phyloP scores from a whole-genome alignment of 1,139 yeast genomes.

The Lodderomyces elongisporus region DNA sequence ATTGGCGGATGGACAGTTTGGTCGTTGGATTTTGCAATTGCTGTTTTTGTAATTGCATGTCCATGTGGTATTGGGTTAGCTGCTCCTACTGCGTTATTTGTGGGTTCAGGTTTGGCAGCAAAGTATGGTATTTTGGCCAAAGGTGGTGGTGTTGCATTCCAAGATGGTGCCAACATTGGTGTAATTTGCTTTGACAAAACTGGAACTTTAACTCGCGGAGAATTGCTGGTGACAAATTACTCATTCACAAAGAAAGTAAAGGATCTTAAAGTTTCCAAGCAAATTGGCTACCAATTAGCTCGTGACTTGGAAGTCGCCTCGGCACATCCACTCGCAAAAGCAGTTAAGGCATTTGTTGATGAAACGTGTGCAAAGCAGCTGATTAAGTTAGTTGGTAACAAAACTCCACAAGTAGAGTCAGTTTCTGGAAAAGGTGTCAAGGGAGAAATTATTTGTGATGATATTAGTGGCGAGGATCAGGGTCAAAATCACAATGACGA shows the following conservation, averaged over 20 bases:
- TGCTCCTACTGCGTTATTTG: slow-evolving; percentile 46
- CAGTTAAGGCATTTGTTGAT: slow-evolving; percentile 44
- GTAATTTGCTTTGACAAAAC: slow-evolving; percentile 76
- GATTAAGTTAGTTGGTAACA: slow-evolving; percentile 26
- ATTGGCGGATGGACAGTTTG: slow-evolving; percentile 75
- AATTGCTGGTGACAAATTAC: slow-evolving; percentile 51
- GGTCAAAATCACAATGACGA: too few relatives aligned
- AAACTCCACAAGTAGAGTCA: slow-evolving; percentile 46
- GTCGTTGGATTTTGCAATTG: slow-evolving; percentile 72
- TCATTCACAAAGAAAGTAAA: slow-evolving; percentile 16
- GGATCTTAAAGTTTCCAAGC: slow-evolving; percentile 16
- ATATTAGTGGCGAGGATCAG: slow-evolving; percentile 3
- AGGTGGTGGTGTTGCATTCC: slow-evolving; percentile 82
- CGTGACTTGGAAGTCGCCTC: slow-evolving; percentile 63
- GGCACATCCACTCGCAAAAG: slow-evolving; percentile 64
- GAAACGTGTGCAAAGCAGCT: slow-evolving; percentile 13
- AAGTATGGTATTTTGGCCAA: slow-evolving; percentile 67
- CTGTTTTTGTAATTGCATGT: slow-evolving; percentile 63
- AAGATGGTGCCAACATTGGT: slow-evolving; percentile 62
- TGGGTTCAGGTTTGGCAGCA: slow-evolving; percentile 45
- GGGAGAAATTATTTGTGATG: slow-evolving; percentile 34
- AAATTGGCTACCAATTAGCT: slow-evolving; percentile 43
- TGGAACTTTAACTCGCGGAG: slow-evolving; percentile 71
- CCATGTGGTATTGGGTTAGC: slow-evolving; percentile 48
- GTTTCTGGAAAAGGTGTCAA: slow-evolving; percentile 56